A percentile compares a stretch with the other conserved stretches of the same genome.
These are phyloP conservation scores for Capsicum rhomboideum DNA, from an alignment of 257 asterid species.

Conservation along the genomic window DNA sequence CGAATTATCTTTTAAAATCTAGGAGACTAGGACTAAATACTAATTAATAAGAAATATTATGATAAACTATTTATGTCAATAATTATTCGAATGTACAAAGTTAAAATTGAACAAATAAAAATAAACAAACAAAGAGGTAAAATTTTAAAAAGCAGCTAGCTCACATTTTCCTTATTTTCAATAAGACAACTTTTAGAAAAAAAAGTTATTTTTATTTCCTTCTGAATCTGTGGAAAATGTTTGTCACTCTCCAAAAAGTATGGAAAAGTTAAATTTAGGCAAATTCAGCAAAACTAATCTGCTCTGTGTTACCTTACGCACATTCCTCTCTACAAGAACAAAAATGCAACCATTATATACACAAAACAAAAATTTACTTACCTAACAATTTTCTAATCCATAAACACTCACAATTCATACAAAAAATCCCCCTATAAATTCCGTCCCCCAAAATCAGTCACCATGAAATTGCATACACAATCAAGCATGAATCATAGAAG, in stretches of 20 bases:
- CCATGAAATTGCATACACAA: conserved; percentile 62
- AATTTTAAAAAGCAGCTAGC: not conserved
- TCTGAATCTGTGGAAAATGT: not conserved
- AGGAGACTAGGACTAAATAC: too few species aligned
- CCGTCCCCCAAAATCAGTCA: too few species aligned
- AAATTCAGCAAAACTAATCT: not conserved
- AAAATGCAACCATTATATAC: not conserved
- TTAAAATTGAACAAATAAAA: too few species aligned
- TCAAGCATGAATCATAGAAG: conserved; percentile 28
- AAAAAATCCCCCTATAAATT: not conserved
- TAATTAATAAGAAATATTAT: too few species aligned
- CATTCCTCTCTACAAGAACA: not conserved
- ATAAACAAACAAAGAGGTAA: not conserved
- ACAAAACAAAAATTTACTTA: not conserved
- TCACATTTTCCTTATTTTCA: not conserved
- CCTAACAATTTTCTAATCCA: not conserved
- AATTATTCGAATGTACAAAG: too few species aligned
- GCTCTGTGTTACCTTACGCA: not conserved
- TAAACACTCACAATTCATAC: not conserved
- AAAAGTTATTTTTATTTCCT: too few species aligned
- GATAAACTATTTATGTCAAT: too few species aligned
- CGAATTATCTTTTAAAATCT: too few species aligned
- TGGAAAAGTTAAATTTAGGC: not conserved
- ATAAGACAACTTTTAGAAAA: too few species aligned
- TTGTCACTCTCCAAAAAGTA: not conserved